A percentile compares a stretch with the other conserved stretches of the same genome.
Evolutionary conservation across 345 rosid genomes (phyloP).

Genomic region (Syzygium aromaticum): DNA sequence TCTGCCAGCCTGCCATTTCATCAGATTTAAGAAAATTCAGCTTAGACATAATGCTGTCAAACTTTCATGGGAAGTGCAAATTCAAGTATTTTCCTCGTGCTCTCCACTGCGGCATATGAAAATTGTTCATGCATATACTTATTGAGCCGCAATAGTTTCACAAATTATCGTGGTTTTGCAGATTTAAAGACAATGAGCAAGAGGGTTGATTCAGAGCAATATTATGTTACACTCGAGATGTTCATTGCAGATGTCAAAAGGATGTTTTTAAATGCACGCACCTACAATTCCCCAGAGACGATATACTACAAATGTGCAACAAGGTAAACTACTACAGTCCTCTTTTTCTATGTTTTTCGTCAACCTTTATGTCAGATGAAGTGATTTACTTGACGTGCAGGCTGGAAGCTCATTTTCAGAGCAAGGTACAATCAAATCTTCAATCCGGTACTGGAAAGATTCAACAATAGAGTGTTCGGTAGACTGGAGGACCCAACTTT

Average conservation of each 20-base stretch:
- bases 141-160: background rate
- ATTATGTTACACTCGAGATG: slow-evolving; percentile 92
- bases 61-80: background rate
- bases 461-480: slow-evolving; percentile 20
- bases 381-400: slow-evolving; percentile 25
- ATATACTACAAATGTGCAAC: slow-evolving; percentile 84
- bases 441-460: slow-evolving; percentile 53
- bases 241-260: slow-evolving; percentile 90
- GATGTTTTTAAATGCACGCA: slow-evolving; percentile 86
- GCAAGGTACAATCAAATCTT: slow-evolving; percentile 84
- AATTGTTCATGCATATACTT: background rate
- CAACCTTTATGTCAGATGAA: background rate
- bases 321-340: slow-evolving; percentile 27
- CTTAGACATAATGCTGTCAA: background rate
- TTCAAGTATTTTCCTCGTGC: background rate
- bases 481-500: background rate
- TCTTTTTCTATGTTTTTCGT: background rate
- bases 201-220: slow-evolving; percentile 94
- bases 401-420: slow-evolving; percentile 69
- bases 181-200: slow-evolving; percentile 89
- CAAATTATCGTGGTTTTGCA: slow-evolving; percentile 18
- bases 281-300: slow-evolving; percentile 89
- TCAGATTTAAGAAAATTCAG: background rate
- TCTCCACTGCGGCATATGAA: background rate
- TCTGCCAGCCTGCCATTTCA: background rate